Percentiles rank a stretch among this genome's conserved stretches.
phyloP scores from a whole-genome alignment of 2,329 filamentous ascomycete species.

The Fusarium bactridioides region DNA sequence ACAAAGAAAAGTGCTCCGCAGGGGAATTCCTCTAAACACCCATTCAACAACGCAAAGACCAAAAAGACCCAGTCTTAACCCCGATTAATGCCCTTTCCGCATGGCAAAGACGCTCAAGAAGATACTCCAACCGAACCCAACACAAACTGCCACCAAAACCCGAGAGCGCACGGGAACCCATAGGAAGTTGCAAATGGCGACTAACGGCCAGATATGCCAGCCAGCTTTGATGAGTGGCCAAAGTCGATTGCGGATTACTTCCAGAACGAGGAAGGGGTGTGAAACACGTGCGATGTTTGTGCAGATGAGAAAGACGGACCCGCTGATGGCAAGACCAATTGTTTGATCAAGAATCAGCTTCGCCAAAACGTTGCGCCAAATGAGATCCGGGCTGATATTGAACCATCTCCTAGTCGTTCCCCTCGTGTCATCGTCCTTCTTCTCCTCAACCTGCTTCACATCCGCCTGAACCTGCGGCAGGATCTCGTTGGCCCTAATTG shows the following conservation, averaged over 20 bases:
- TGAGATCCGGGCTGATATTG: constrained; percentile 41
- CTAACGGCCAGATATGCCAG: constrained; percentile 50
- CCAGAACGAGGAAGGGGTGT: constrained; percentile 32
- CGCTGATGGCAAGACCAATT: constrained; percentile 47
- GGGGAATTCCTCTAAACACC: neutral
- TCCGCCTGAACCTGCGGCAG: constrained; percentile 32
- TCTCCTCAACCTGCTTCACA: constrained; percentile 26
- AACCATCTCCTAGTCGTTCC: constrained; percentile 17
- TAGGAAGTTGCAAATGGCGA: constrained; percentile 47
- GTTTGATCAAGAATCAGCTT: constrained; percentile 50
- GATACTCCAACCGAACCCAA: constrained; percentile 50
- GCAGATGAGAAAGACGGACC: constrained; percentile 46
- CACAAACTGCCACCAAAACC: constrained; percentile 47
- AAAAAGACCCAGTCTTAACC: neutral
- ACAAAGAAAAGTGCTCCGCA: constrained; percentile 19
- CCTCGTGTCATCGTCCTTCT: constrained; percentile 35
- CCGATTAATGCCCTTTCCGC: constrained; percentile 14
- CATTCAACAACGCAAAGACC: neutral
- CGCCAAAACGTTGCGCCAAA: constrained; percentile 46
- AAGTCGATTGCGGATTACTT: constrained; percentile 42
- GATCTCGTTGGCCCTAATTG: constrained; percentile 28
- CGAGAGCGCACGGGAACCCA: constrained; percentile 49
- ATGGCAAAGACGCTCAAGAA: constrained; percentile 48
- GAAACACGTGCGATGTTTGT: constrained; percentile 47
- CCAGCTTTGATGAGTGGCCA: constrained; percentile 46